These are phyloP conservation scores for Agaricus sinodeliciosus DNA, from an alignment of 768 basidiomycete species.

Conservation along the genomic window DNA sequence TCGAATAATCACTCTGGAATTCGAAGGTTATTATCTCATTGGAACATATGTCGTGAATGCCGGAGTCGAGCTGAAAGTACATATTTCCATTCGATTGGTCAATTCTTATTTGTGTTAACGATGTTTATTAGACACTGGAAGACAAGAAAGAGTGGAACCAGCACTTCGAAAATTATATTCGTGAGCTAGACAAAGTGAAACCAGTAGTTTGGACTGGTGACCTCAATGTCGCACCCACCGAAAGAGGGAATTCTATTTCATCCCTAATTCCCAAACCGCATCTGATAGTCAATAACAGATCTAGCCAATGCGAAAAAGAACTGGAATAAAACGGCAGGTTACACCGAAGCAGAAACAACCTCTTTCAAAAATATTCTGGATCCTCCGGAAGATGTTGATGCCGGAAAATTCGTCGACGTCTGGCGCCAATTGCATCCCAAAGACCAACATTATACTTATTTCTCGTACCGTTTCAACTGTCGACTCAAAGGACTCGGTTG, in stretches of 20 bases:
- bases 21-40: slow-evolving; percentile 58
- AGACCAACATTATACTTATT: slow-evolving; percentile 77
- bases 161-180: slow-evolving; percentile 71
- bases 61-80: slow-evolving; percentile 67
- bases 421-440: slow-evolving; percentile 72
- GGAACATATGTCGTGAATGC: slow-evolving; percentile 86
- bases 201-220: slow-evolving; percentile 89
- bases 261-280: background rate
- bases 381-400: slow-evolving; percentile 32
- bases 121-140: slow-evolving; percentile 53
- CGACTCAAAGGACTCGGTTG: slow-evolving; percentile 78
- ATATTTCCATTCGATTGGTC: background rate
- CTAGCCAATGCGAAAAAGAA: slow-evolving; percentile 63
- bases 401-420: slow-evolving; percentile 62
- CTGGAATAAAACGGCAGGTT: slow-evolving; percentile 87
- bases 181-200: slow-evolving; percentile 67
- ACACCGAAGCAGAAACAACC: slow-evolving; percentile 76
- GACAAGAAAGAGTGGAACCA: slow-evolving; percentile 74
- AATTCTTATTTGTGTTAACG: background rate
- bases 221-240: slow-evolving; percentile 81
- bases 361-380: slow-evolving; percentile 66
- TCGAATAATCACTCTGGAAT: slow-evolving; percentile 79
- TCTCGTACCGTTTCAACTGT: slow-evolving; percentile 78
- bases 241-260: slow-evolving; percentile 38
- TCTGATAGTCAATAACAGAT: slow-evolving; percentile 32